Evolutionary conservation across 805 yeast species (phyloP), one percentile per base, ranked within the genome.

Genomic region (Wickerhamiella allomyrinae): DNA sequence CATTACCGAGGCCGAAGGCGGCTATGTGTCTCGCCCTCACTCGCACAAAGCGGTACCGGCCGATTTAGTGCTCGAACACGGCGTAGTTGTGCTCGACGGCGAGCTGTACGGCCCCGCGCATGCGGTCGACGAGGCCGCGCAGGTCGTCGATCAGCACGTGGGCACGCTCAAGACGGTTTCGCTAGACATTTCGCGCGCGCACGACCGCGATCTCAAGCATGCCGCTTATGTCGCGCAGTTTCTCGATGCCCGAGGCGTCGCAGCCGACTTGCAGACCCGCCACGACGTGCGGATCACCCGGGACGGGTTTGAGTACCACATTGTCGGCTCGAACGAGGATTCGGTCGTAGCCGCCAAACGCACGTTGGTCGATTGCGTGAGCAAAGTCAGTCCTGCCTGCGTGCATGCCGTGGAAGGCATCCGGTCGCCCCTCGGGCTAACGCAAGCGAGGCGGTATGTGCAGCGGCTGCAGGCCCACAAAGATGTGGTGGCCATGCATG

Each of bases 121-220:
- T 11, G 68, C 73, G 42, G 70, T 87, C 40, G 53, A 68, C 10
- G 62, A 65, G 14, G 96, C 96, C 15, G 66, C 79, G 47, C 67
- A 66, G 22, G 64, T 62, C 45, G 83, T 89, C 13, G 72, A 77
- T 58, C 57, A 68, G 39, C 66, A 74, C 34, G 73, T 91, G 25
- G 66, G 76, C 38, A 68, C 73, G 42, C 75, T 69, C 56, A 65
- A 69, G 43, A 73, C 78, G 33, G 85, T 77, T 49, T 63, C 75
- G 27, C 68, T 91, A 55, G 94, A 86, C 54, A 77, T 91, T 59
- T 76, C 93, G 9, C 79, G 74, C 60, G 94, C 97, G 23, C 96
- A 91, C 59, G 82, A 85, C 54, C 83, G 81, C 49, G 74, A 83
- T 56, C 56, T 73, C 41, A 58, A 65, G 14, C 97, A 91, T 54